Base-by-base conservation (phyloP, 2,329 filamentous ascomycete species). In the Alternaria viburni region DNA sequence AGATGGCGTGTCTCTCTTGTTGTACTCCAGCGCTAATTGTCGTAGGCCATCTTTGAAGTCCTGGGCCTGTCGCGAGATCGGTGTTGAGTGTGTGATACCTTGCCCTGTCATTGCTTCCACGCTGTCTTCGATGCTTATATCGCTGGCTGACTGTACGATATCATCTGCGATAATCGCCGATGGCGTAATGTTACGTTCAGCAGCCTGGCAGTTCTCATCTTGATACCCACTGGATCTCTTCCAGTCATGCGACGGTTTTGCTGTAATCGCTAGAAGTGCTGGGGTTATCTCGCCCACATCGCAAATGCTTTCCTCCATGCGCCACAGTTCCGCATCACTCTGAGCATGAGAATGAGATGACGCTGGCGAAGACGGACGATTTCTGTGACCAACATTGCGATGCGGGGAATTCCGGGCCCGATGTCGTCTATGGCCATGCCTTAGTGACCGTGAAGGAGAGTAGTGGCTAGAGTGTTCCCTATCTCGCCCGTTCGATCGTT, bases 21-120 rank as follows among this genome's bases (percentile, higher is more conserved):
- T 15, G 26, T 17, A 49, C 15, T 28, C 23, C 6, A 28, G 11
- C 23, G 46, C 25, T 6, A 49, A 26, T 49, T 5, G 25, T 8
- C 3, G 3, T 11, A 49, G 46, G 2, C 25, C 46, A 5, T 17
- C n/a, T 12, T 28, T 2, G n/a, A 49, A 49, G 8, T 49, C 46
- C 4, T 28, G 23, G 13, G 23, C 15, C n/a, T 49, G 25, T 19
- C 5, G 46, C n/a, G 25, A 49, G 1, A 5, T 17, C 13, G 46
- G 10, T 28, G 0, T 6, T 0, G 26, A n/a, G n/a, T 4, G 3
- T n/a, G 0, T 10, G 3, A 28, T 3, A 13, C 0, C 23, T n/a
- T 9, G 15, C 0, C 1, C 46, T 49, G 46, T n/a, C 10, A 3
- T 8, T 3, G 23, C 26, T 26, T 25, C 15, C 10, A 28, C 10